Conservation (phyloP, 176 grass and related monocot species). For the Bromus sterilis region DNA sequence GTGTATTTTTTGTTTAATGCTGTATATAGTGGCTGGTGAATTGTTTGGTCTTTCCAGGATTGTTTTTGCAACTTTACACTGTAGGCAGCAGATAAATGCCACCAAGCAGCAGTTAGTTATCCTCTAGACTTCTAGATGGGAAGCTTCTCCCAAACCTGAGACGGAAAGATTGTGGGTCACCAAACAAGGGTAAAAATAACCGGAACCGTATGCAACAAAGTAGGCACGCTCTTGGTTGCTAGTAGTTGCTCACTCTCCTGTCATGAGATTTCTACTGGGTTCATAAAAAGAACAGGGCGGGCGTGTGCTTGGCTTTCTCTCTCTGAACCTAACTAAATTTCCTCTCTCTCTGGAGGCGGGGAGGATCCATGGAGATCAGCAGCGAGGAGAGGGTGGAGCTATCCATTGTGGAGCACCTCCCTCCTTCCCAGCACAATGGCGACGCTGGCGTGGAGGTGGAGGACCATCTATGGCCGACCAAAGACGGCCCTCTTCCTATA, state of each 20-base stretch:
- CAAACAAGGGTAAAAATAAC: slow-evolving; percentile 29
- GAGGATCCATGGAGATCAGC: slow-evolving; percentile 43
- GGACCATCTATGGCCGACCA: slow-evolving; percentile 26
- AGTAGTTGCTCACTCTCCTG: slow-evolving; percentile 36
- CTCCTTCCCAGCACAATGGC: slow-evolving; percentile 15
- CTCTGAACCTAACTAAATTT: slow-evolving; percentile 6
- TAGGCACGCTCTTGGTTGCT: slow-evolving; percentile 66
- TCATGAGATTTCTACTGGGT: not conserved
- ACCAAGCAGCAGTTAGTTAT: not conserved
- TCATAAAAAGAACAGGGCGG: slow-evolving; percentile 27
- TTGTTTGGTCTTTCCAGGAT: too few relatives aligned
- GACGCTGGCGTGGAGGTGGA: slow-evolving; percentile 9
- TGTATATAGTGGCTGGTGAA: too few relatives aligned
- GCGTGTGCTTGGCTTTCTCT: slow-evolving; percentile 20
- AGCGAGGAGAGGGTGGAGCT: slow-evolving; percentile 33
- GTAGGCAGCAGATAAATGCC: not conserved
- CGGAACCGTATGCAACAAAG: slow-evolving; percentile 9
- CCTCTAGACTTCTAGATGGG: not conserved
- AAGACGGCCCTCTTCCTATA: slow-evolving; percentile 76
- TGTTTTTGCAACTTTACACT: too few relatives aligned
- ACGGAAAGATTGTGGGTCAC: slow-evolving; percentile 69
- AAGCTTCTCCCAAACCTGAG: not conserved
- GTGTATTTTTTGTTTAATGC: too few relatives aligned
- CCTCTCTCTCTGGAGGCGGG: not conserved
- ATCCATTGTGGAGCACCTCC: slow-evolving; percentile 10